Evolutionary conservation across 2,329 filamentous ascomycete species (phyloP), one percentile per base, ranked within the genome.

Genomic region (Aspergillus quadrilineatus): DNA sequence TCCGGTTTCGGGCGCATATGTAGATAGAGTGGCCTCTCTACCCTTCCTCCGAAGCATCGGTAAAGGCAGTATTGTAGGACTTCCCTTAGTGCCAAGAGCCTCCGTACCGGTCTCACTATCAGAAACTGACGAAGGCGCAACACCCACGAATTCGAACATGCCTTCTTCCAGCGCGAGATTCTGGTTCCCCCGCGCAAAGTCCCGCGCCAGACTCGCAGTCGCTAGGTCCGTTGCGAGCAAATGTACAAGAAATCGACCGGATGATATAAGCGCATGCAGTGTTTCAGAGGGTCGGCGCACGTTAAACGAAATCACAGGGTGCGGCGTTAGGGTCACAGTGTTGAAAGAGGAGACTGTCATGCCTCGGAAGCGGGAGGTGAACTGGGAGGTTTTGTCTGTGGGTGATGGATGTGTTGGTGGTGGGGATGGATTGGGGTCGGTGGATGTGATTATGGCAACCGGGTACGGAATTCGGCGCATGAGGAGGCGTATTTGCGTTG

Each of bases 341-440:
- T 74, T 85, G 69, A 87, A 81, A 1, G 84, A 86, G 3, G 85
- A 87, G 32, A 87, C 80, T 7, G 83, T 85, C 63, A 85, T 82
- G 42, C 79, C 82, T 36, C 77, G 74, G 60, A 75, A 76, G 10
- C 66, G 22, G 29, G 44, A 34, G 28, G 22, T 41, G 10, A 5
- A 37, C 36, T 6, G 32, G 8, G 10, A 22, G 51, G 22, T 26
- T 42, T 15, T 37, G 49, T 6, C 6, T 37, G 17, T 9, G 39
- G n/a, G 26, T 48, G 52, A 12, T 32, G 46, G n/a, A 44, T 29
- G 44, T 15, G 34, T 30, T 10, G 62, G 30, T 65, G 64, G 6
- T 26, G 22, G n/a, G 10, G 43, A 29, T 8, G n/a, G 9, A n/a
- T 32, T 22, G 36, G 73, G 70, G 30, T 75, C 69, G 14, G 73